Evolutionary conservation across 345 rosid species (phyloP).

Genomic region (Hevea brasiliensis): DNA sequence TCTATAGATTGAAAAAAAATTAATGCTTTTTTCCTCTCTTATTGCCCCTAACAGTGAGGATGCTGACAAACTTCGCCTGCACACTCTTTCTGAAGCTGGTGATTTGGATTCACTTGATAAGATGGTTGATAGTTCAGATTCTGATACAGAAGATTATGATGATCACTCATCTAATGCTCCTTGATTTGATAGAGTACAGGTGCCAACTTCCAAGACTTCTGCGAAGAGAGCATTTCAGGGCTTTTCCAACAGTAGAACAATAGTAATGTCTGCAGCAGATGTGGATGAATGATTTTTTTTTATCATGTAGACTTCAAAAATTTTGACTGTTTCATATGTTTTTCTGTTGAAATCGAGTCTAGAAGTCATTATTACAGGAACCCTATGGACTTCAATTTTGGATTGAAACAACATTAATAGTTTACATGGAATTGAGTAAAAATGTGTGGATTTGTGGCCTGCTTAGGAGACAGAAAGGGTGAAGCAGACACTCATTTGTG

Average conservation of each 20-base stretch:
- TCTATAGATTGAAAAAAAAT: not conserved
- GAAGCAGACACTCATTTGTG: too few species aligned
- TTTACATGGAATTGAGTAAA: too few species aligned
- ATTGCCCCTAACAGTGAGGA: slow-evolving; percentile 59
- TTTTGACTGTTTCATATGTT: not conserved
- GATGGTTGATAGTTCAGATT: slow-evolving; percentile 67
- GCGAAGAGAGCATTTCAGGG: not conserved
- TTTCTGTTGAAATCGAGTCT: not conserved
- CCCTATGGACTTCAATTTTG: not conserved
- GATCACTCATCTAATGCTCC: slow-evolving; percentile 26
- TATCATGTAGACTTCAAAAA: not conserved
- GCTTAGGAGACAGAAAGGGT: not conserved
- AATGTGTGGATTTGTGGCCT: not conserved
- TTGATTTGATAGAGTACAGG: slow-evolving; percentile 13
- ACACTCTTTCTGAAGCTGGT: slow-evolving; percentile 78
- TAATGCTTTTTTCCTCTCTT: not conserved
- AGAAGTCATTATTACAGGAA: not conserved
- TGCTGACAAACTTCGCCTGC: slow-evolving; percentile 68
- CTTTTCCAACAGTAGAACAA: not conserved
- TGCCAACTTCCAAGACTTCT: not conserved
- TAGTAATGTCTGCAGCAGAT: not conserved
- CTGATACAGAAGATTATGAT: slow-evolving; percentile 52
- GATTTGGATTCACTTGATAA: slow-evolving; percentile 80
- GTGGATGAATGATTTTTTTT: not conserved
- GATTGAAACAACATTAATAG: too few species aligned